Percentiles rank a stretch among this genome's conserved stretches.
These are phyloP conservation scores for Ampelomyces quisqualis DNA, from an alignment of 2,329 filamentous ascomycete species.

Conservation along the genomic window DNA sequence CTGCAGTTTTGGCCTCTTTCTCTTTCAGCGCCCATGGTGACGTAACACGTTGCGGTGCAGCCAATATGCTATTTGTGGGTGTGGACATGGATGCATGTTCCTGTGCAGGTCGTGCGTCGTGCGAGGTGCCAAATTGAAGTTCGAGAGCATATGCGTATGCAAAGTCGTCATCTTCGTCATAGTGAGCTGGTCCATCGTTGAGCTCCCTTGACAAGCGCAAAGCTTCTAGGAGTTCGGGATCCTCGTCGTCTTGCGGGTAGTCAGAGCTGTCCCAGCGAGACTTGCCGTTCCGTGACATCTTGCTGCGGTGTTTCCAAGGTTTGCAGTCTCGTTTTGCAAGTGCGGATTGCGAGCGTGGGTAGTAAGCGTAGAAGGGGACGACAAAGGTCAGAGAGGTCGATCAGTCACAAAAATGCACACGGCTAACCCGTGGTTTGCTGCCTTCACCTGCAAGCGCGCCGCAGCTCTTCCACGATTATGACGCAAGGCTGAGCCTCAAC, in stretches of 20 bases:
- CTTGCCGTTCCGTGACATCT: neutral
- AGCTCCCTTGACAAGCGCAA: constrained; percentile 9
- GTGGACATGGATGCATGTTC: neutral
- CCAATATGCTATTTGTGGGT: no score
- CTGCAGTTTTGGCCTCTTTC: neutral
- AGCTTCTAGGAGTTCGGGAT: constrained; percentile 3
- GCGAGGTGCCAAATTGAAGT: constrained; percentile 4
- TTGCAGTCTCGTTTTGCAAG: neutral
- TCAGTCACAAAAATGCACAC: neutral
- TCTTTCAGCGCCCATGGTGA: neutral
- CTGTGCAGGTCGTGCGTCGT: neutral
- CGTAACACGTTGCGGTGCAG: neutral
- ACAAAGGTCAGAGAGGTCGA: no score
- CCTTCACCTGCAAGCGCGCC: constrained; percentile 1
- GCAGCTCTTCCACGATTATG: neutral
- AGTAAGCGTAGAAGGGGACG: neutral
- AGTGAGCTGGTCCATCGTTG: constrained; percentile 2
- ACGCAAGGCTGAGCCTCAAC: constrained; percentile 7
- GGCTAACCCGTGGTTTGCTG: neutral
- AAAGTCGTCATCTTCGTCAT: constrained; percentile 8
- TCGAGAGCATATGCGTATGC: constrained; percentile 8
- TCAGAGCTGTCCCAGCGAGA: neutral
- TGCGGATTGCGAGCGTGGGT: neutral
- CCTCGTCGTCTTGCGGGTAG: constrained; percentile 1
- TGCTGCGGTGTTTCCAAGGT: neutral